Evolutionary conservation across 345 rosid species (phyloP), one percentile per base, ranked within the genome.

Genomic region (Sapria himalayana): DNA sequence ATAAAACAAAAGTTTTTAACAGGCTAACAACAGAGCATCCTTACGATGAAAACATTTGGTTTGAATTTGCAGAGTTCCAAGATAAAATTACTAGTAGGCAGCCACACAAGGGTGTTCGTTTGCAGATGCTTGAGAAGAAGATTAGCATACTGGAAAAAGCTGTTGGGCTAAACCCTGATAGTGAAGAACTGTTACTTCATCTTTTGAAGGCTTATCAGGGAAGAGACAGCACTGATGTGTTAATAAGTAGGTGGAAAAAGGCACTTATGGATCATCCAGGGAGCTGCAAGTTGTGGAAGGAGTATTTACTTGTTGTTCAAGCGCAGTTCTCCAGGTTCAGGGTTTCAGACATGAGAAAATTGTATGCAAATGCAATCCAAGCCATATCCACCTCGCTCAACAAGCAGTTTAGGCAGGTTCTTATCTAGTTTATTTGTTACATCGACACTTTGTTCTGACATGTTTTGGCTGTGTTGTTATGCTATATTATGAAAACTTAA

Each of bases 401-500:
- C 73, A 72, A 65, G 93, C 94, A 72, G 69, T 65, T 60, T 76
- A 82, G 93, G 92, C 94, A 86, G 98, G 98, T 78, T 73, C 76
- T 78, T 62, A 56, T 50, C 58, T 58, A 20, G 19, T 19, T 23
- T 37, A 6, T 1, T 21, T 41, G 5, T 41, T 22, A 16, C 20
- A 9, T 4, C 19, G 19, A 29, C 4, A 15, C 20, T 22, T 2
- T 17, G 22, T 13, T 25, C 15, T 22, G 4, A 16, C 20, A 1
- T 16, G 11, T 41, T 4, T 22, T 20, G 22, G 3, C 4, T 39
- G 14, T 39, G 14, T 41, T 19, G 38, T 42, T 4, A 42, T 19
- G 24, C 4, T 42, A 7, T 45, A 13, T 12, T 0, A 32, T 22
- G 18, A 25, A 29, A 12, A 36, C 13, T 5, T 10, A 35, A 33